Evolutionary conservation across 2,329 filamentous ascomycete genomes (phyloP), one percentile per base, ranked within the genome.

Genomic region (Fusarium humuli): DNA sequence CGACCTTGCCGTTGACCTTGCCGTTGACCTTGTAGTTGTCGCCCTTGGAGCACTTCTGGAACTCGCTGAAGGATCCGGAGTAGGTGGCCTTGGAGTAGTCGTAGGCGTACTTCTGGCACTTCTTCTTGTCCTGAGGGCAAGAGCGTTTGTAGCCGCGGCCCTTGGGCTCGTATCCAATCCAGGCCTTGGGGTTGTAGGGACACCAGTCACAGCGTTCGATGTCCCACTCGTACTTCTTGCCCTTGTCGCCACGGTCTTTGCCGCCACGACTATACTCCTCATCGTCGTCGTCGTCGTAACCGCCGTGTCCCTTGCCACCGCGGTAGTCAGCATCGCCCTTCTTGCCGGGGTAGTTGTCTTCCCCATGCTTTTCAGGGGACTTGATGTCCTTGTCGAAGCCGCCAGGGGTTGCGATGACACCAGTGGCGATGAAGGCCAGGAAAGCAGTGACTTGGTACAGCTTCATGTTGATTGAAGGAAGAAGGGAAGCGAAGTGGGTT

Each of bases 51-150:
- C 72, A 74, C 30, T 61, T 46, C 44, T 61, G 46, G 29, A 30
- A 55, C 6, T 55, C 23, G 29, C 48, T 50, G 47, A 61, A 65
- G 20, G 14, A 41, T 40, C 46, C 64, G 6, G 59, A 55, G 45
- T 67, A 65, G 12, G 48, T 61, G 20, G 65, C 56, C 52, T 65
- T 67, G 44, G 55, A 57, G 45, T 61, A 55, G 40, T 66, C 57
- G 22, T 55, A 62, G 32, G n/a, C 57, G 40, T 69, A 61, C 49
- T 65, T 64, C 53, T 68, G 60, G 65, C 71, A 74, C 29, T 56
- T 55, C 53, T 65, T 60, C 45, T 72, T 69, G 13, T 67, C 22
- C 11, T 69, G 42, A 23, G 71, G 72, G 58, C 72, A 73, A n/a
- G 27, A 29, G 13, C 46, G 52, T 34, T n/a, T 59, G 45, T 63